Evolutionary conservation across 192 early-diverging fungal species (phyloP), one percentile per base, ranked within the genome.

Genomic region (Coemansia sp.): DNA sequence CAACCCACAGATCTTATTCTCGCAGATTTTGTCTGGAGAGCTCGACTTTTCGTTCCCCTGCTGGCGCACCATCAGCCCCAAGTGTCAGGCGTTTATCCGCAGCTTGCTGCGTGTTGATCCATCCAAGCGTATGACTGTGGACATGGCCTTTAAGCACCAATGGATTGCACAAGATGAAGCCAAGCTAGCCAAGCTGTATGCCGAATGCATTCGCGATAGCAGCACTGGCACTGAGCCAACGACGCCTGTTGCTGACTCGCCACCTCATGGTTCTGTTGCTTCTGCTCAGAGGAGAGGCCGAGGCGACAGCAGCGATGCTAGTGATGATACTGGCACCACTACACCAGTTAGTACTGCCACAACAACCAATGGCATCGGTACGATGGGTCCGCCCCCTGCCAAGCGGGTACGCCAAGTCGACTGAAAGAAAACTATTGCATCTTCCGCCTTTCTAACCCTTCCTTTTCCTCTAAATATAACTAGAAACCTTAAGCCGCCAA

Each of bases 111-210:
- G 65, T 3, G 50, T 77, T 17, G 70, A 87, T 53, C 85, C 87
- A 0, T 31, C 29, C 6, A 58, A 82, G 62, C 85, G 89, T 45
- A 82, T 85, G 78, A 84, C 83, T 5, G 83, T 85, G 7, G 74
- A 84, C 9, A 51, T 73, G 27, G 88, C 85, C 0, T 81, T 91
- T 37, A 46, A 59, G 17, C 89, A 89, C 38, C 72, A 80, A 12
- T 89, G 88, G 87, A 88, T 89, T 41, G 69, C 70, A 2, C 45
- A 66, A 4, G 83, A 86, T 27, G 63, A 67, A 32, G 46, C 61
- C 0, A 63, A 68, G 71, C 76, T 89, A 39, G 74, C 70, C 17
- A 74, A 73, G 44, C 65, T 78, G 39, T 87, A 89, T 57, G 63
- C 67, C n/a, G 67, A 74, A 36, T 66, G 67, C 55, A 39, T 71